These are phyloP conservation scores for Sarcodon aspratus DNA, from an alignment of 768 basidiomycete genomes.

Conservation along the genomic window DNA sequence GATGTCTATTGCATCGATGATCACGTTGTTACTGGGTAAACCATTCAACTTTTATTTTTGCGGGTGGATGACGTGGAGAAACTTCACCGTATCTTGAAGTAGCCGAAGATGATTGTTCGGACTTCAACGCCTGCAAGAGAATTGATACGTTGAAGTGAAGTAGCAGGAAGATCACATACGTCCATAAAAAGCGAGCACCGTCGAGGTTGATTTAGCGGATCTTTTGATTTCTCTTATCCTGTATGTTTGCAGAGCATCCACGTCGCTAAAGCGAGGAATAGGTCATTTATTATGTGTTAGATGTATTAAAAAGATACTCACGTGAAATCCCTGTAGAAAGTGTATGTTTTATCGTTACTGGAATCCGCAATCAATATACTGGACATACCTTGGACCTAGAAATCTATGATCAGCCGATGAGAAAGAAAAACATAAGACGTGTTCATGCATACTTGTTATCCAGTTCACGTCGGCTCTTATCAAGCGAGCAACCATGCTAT, in stretches of 20 bases:
- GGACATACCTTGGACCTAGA: conserved; percentile 11
- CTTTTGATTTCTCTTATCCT: conserved; percentile 57
- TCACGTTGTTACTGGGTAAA: conserved; percentile 36
- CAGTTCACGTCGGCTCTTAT: conserved; percentile 73
- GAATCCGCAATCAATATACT: neutral
- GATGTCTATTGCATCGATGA: conserved; percentile 70
- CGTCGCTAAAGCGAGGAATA: conserved; percentile 34
- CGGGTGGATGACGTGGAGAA: neutral
- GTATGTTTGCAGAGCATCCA: conserved; percentile 67
- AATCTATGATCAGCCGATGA: neutral
- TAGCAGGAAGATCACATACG: conserved; percentile 30
- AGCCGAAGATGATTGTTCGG: conserved; percentile 67
- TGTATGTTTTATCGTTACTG: neutral
- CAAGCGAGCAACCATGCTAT: conserved; percentile 59
- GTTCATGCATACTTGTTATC: conserved; percentile 61
- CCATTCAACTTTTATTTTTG: neutral
- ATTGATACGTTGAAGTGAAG: conserved; percentile 1
- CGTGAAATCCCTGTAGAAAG: conserved; percentile 56
- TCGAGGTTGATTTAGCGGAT: conserved; percentile 16
- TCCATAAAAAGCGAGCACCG: conserved; percentile 58
- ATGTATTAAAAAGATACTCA: conserved; percentile 19
- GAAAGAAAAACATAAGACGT: neutral
- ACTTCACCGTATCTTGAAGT: conserved; percentile 62
- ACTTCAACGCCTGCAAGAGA: conserved; percentile 42
- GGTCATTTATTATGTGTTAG: neutral